Conservation (phyloP, 495 filamentous ascomycete species). For the Hypoxylon fuscum region DNA sequence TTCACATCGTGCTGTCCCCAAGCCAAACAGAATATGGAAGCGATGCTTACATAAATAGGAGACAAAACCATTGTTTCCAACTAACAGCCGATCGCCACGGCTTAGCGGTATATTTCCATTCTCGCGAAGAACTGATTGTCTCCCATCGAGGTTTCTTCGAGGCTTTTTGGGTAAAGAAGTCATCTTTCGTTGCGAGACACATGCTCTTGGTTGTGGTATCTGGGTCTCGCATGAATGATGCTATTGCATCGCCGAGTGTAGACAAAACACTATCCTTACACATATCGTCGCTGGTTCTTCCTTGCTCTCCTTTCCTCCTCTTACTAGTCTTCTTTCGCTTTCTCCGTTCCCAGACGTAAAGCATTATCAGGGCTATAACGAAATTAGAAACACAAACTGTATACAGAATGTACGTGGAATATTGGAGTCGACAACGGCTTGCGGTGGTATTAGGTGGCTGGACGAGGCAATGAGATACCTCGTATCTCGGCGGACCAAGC, state of each 20-base stretch:
- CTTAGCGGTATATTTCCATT: background rate
- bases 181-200: conserved; percentile 36
- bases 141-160: no score
- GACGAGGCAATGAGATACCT: conserved; percentile 35
- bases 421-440: conserved; percentile 31
- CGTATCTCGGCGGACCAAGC: conserved; percentile 33
- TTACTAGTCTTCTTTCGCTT: conserved; percentile 2
- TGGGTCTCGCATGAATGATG: conserved; percentile 43
- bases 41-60: conserved; percentile 14
- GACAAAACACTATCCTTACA: conserved; percentile 9
- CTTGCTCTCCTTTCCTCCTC: conserved; percentile 2
- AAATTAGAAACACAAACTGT: conserved; percentile 30
- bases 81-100: conserved; percentile 20
- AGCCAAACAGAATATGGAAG: no score
- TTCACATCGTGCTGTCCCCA: no score
- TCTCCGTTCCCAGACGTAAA: conserved; percentile 22
- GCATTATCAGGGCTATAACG: conserved; percentile 8
- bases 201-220: conserved; percentile 45
- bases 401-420: conserved; percentile 32
- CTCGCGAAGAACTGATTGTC: background rate
- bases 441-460: conserved; percentile 25
- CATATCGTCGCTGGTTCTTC: background rate
- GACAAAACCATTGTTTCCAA: conserved; percentile 12
- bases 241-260: conserved; percentile 46
- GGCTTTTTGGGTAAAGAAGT: conserved; percentile 18